Evolutionary conservation across 2,329 filamentous ascomycete genomes (phyloP).

Genomic region (Alternaria triticimaculans): DNA sequence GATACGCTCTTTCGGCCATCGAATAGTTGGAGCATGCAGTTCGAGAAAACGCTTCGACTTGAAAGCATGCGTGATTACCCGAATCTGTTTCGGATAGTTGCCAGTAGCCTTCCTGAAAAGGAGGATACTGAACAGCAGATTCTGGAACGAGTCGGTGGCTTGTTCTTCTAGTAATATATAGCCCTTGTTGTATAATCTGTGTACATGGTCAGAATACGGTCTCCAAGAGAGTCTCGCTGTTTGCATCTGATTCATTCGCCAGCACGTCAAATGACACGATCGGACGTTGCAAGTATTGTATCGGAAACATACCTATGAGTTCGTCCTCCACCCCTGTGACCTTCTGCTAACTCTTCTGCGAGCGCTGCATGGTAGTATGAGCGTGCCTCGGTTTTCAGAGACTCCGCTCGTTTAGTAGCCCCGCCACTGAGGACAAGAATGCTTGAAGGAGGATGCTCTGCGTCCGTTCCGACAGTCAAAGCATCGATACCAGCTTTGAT

Average conservation of each 20-base stretch:
- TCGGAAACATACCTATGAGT: slow-evolving; percentile 7
- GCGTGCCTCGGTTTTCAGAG: slow-evolving; percentile 43
- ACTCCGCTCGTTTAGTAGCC: slow-evolving; percentile 40
- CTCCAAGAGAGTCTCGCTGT: not conserved
- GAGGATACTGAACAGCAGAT: slow-evolving; percentile 78
- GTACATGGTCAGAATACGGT: not conserved
- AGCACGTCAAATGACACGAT: no score
- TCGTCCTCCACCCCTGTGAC: slow-evolving; percentile 32
- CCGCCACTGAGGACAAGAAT: slow-evolving; percentile 78
- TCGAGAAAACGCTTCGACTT: slow-evolving; percentile 54
- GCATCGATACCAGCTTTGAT: slow-evolving; percentile 68
- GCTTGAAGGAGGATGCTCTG: slow-evolving; percentile 41
- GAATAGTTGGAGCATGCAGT: slow-evolving; percentile 50
- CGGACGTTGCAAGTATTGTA: no score
- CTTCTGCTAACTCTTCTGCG: slow-evolving; percentile 29
- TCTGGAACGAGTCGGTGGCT: slow-evolving; percentile 86
- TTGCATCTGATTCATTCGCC: not conserved
- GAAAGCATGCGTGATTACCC: slow-evolving; percentile 57
- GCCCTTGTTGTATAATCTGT: slow-evolving; percentile 40
- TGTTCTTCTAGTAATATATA: slow-evolving; percentile 69
- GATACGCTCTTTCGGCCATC: slow-evolving; percentile 51
- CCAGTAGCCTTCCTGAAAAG: slow-evolving; percentile 54
- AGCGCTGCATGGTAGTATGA: slow-evolving; percentile 47
- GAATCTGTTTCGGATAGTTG: slow-evolving; percentile 50
- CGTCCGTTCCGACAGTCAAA: slow-evolving; percentile 55